Conservation (phyloP, 2,329 filamentous ascomycete species). For the Cryphonectria naterciae region DNA sequence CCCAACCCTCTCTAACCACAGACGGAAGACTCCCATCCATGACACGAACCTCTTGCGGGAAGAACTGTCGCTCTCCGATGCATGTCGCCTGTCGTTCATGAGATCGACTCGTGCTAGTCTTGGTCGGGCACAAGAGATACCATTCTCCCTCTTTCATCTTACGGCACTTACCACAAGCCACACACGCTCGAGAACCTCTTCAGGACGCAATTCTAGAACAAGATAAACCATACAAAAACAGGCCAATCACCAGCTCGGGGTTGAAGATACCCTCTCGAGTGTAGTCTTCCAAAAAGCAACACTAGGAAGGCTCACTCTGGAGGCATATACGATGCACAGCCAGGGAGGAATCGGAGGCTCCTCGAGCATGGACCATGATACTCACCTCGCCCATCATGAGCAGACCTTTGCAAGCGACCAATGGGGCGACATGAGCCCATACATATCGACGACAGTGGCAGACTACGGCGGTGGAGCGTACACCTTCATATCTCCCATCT, state of each 20-base stretch:
- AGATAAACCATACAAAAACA: not conserved
- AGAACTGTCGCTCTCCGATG: constrained; percentile 52
- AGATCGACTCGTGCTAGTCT: constrained; percentile 43
- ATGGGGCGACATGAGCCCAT: constrained; percentile 63
- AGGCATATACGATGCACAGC: constrained; percentile 47
- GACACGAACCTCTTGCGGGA: constrained; percentile 33
- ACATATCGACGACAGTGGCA: constrained; percentile 71
- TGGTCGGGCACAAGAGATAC: constrained; percentile 37
- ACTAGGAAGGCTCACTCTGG: constrained; percentile 7
- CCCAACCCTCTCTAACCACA: constrained; percentile 39
- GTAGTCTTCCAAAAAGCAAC: not conserved
- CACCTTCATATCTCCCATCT: constrained; percentile 59
- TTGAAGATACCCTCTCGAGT: not conserved
- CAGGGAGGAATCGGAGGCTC: constrained; percentile 45
- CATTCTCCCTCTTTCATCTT: constrained; percentile 37
- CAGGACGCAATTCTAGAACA: not conserved
- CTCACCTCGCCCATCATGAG: constrained; percentile 48
- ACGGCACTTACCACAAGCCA: constrained; percentile 31
- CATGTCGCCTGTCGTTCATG: constrained; percentile 51
- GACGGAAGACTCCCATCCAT: constrained; percentile 22
- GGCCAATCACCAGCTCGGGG: constrained; percentile 1
- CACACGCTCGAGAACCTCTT: constrained; percentile 11
- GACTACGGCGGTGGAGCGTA: constrained; percentile 65
- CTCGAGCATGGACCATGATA: constrained; percentile 51
- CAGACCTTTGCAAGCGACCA: constrained; percentile 49